Conservation (phyloP, 2,329 filamentous ascomycete species). For the Talaromyces pinophilus region DNA sequence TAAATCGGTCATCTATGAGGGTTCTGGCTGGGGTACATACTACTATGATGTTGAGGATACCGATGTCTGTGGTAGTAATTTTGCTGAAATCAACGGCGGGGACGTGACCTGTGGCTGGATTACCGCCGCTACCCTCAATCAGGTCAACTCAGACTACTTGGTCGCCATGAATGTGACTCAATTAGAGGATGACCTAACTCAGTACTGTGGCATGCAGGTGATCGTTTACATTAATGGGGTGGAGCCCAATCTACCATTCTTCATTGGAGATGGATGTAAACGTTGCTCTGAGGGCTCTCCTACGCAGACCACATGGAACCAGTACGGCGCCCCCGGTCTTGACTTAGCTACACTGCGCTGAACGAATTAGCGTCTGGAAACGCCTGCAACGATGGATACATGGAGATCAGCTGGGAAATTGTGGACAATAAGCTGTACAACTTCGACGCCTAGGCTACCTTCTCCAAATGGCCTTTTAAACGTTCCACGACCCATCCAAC, state of each 20-base stretch:
- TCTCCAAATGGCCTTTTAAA: no score
- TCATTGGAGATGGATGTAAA: slow-evolving; percentile 16
- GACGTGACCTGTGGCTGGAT: not conserved
- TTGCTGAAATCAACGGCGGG: not conserved
- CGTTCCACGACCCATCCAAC: no score
- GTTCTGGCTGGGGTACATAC: not conserved
- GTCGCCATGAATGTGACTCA: slow-evolving; percentile 16
- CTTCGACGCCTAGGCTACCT: slow-evolving; percentile 5
- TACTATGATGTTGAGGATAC: not conserved
- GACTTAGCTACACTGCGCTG: slow-evolving; percentile 6
- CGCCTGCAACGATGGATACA: not conserved
- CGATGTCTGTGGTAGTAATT: not conserved
- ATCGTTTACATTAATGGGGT: slow-evolving; percentile 10
- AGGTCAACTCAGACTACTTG: slow-evolving; percentile 14
- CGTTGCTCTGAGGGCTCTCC: not conserved
- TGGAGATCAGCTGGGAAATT: slow-evolving; percentile 14
- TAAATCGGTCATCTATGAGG: no score
- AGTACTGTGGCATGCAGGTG: slow-evolving; percentile 12
- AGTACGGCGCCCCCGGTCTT: not conserved
- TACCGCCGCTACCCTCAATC: slow-evolving; percentile 1
- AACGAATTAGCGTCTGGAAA: not conserved
- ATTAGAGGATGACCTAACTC: not conserved
- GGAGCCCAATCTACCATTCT: slow-evolving; percentile 2
- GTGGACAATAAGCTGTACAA: slow-evolving; percentile 10
- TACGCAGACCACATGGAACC: not conserved